Base-by-base conservation (phyloP, 75 land plant genomes). In the Sequoiadendron giganteum region DNA sequence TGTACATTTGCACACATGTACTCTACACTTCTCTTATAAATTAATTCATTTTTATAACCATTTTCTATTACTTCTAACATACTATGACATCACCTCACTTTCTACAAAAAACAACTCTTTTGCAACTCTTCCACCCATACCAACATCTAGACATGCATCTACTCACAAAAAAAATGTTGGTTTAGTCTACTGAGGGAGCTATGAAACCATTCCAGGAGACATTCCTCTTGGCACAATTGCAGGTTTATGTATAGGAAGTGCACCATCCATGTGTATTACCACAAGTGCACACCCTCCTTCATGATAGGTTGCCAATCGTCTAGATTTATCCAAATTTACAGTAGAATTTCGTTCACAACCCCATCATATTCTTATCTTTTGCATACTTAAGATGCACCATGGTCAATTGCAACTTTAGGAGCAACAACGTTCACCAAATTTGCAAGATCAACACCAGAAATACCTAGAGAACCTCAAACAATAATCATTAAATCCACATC, bases 281-380 rank as follows among this genome's bases (percentile, higher is more conserved):
- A 98, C 99, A 36, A 98, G 94, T 2, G 99, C 99, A 93, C 97
- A 99, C 1, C 99, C 99, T 61, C 97, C 99, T 88, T 98, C 99
- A 84, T 98, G 99, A 84, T 91, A 98, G 82, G 99, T 99, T 38
- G 99, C 97, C 39, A 96, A 89, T 82, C 86, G 91, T 52, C 99
- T 85, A 10, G 99, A 97, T 85, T 98, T 97, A 13, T 93, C 95
- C 40, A 99, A 95, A 52, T 97, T 97, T 10, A 97, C 96, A 55
- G 99, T 97, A 65, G 99, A 98, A 75, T 97, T 98, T 25, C 99
- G 93, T 81, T 98, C 99, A 85, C 96, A 96, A 42, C n/a, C 99
- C 99, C 99, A 98, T 97, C 96, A 98, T 96, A 81, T 97, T 98
- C 88, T 91, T 95, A 91, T 98, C 99, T 89, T 97, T 98, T 28